Percentiles rank a stretch among this genome's conserved stretches.
These are phyloP conservation scores for Microbotryomycetes sp. DNA, from an alignment of 1,284 basidiomycete genomes.

Conservation along the genomic window DNA sequence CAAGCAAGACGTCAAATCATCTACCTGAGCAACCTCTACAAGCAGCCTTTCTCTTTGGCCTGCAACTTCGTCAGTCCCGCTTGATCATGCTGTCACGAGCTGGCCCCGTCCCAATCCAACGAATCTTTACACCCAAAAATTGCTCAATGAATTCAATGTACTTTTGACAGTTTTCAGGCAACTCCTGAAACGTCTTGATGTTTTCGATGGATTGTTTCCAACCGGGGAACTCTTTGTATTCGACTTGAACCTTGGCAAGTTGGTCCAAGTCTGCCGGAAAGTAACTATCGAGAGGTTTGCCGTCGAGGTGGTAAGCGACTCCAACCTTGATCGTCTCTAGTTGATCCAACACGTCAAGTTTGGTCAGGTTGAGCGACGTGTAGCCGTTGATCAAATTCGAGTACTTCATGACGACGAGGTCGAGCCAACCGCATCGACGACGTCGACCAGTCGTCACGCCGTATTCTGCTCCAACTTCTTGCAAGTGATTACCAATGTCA, in stretches of 20 bases:
- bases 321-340: conserved; percentile 84
- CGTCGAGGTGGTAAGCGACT: conserved; percentile 70
- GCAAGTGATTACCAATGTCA: conserved; percentile 74
- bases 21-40: too few relatives aligned
- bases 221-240: conserved; percentile 84
- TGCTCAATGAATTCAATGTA: conserved; percentile 87
- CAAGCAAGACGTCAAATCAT: too few relatives aligned
- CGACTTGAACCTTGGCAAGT: conserved; percentile 62
- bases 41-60: too few relatives aligned
- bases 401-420: conserved; percentile 88
- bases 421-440: conserved; percentile 93
- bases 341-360: conserved; percentile 84
- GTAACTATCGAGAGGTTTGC: conserved; percentile 60
- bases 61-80: background rate
- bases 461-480: conserved; percentile 88
- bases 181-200: conserved; percentile 59
- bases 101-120: conserved; percentile 88
- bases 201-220: conserved; percentile 78
- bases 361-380: conserved; percentile 87
- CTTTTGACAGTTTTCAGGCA: conserved; percentile 77
- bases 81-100: conserved; percentile 69
- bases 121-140: conserved; percentile 68
- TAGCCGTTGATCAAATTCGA: conserved; percentile 95
- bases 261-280: conserved; percentile 59
- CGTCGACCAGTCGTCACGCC: conserved; percentile 87